Evolutionary conservation across 345 rosid species (phyloP).

Genomic region (Acer yangbiense): DNA sequence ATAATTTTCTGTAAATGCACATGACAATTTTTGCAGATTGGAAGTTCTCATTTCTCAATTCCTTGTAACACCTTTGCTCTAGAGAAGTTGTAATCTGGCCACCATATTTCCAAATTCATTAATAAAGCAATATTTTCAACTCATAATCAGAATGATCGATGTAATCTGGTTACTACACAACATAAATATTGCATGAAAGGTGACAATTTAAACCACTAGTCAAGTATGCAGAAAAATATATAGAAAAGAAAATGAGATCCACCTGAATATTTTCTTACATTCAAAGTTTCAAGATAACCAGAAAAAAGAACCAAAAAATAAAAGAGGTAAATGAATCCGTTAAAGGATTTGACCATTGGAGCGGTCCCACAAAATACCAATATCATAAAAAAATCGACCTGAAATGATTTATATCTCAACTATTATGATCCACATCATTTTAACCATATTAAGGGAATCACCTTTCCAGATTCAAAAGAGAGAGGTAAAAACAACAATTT

Average conservation of each 20-base stretch:
- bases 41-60: slow-evolving; percentile 86
- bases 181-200: neutral
- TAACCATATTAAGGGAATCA: neutral
- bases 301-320: neutral
- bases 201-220: slow-evolving; percentile 5
- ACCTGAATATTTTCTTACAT: neutral
- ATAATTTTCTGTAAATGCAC: slow-evolving; percentile 83
- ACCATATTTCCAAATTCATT: slow-evolving; percentile 29
- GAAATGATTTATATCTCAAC: neutral
- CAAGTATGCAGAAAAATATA: neutral
- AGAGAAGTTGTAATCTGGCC: slow-evolving; percentile 78
- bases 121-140: slow-evolving; percentile 22
- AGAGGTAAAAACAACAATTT: neutral
- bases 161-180: neutral
- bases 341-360: neutral
- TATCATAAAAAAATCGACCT: neutral
- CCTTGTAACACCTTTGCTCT: slow-evolving; percentile 99
- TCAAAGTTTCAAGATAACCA: neutral
- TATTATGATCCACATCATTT: neutral
- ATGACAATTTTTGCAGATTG: slow-evolving; percentile 75
- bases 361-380: neutral
- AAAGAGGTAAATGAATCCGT: neutral
- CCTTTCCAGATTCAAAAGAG: neutral
- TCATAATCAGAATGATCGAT: neutral
- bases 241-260: neutral